Base-by-base conservation (phyloP, 495 filamentous ascomycete species). In the Parachaetomium inaequale region DNA sequence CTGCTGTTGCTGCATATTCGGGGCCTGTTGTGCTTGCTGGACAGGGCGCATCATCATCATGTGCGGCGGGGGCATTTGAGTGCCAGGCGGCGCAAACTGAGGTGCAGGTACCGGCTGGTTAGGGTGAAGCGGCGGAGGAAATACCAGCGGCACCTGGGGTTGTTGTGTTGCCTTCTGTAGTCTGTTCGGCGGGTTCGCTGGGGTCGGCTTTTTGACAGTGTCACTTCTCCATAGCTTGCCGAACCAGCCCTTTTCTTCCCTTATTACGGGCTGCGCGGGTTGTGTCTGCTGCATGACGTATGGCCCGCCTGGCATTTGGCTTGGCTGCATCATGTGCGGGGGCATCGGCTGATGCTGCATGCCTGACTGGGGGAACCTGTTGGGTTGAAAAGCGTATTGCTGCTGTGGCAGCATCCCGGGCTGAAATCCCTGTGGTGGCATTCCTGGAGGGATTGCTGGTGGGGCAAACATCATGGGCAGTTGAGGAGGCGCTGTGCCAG, bases 221-320 rank as follows among this genome's bases (percentile, higher is more conserved):
- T 56, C 59, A 29, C 43, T 63, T 19, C 52, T 55, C 55, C 49
- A 63, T 0, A 66, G 26, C 26, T 36, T 51, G 26, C 55, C 60
- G n/a, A 66, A 63, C 64, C 64, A 66, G 26, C 56, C 14, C 47
- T 55, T 59, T 45, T 63, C 55, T 49, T 58, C 54, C 43, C 59
- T 66, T 11, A 19, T 66, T 11, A 19, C 56, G 2, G 56, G 32
- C 15, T 36, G 25, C 47, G 50, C 21, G 10, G 55, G 36, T 31
- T 58, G 63, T 36, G 59, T 38, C 19, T 36, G 25, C 42, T 66
- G 64, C 14, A 40, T 53, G 42, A 25, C 36, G 34, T 60, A 52
- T 2, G 50, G 47, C 53, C 26, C 31, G 23, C 11, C 28, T 0
- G 12, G 59, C 32, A 46, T 45, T 15, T 56, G 59, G 43, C 45